These are phyloP conservation scores for Purpureocillium takamizusanense DNA, from an alignment of 2,329 filamentous ascomycete species.

Conservation along the genomic window DNA sequence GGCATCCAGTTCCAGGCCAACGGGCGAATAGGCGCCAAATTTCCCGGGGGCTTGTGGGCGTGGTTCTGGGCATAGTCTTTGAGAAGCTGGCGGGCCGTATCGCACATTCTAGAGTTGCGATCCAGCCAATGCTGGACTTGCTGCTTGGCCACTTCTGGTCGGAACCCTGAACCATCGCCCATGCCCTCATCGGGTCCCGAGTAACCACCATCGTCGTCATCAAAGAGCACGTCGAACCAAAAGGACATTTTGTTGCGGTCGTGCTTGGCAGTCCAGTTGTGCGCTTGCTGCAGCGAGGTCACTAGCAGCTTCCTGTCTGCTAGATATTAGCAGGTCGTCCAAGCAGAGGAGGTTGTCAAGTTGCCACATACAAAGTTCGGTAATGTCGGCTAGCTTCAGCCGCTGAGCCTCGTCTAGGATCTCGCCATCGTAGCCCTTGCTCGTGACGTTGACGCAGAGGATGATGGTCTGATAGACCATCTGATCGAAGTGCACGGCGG, in stretches of 20 bases:
- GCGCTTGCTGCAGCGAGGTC: constrained; percentile 56
- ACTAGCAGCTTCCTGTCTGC: constrained; percentile 60
- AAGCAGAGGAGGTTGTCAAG: neutral
- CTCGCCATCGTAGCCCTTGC: constrained; percentile 58
- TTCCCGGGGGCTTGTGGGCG: constrained; percentile 38
- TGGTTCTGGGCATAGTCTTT: constrained; percentile 44
- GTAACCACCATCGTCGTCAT: constrained; percentile 42
- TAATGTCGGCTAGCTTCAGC: constrained; percentile 51
- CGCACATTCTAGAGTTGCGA: constrained; percentile 50
- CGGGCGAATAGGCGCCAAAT: constrained; percentile 39
- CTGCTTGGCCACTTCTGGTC: constrained; percentile 46
- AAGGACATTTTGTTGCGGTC: constrained; percentile 63
- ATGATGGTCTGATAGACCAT: constrained; percentile 59
- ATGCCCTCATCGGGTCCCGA: constrained; percentile 41
- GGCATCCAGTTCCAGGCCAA: constrained; percentile 49
- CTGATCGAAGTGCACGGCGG: constrained; percentile 55
- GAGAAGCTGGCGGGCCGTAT: constrained; percentile 44
- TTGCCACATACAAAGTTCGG: constrained; percentile 47
- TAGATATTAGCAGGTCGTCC: constrained; percentile 2
- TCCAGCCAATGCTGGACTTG: constrained; percentile 56
- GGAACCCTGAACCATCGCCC: constrained; percentile 43
- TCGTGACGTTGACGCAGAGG: constrained; percentile 57
- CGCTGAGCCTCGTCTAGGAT: constrained; percentile 49
- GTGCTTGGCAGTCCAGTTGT: constrained; percentile 62
- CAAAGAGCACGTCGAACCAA: constrained; percentile 58